Base-by-base conservation (phyloP, 2,329 filamentous ascomycete genomes). In the Chaetoscypha palmicola region DNA sequence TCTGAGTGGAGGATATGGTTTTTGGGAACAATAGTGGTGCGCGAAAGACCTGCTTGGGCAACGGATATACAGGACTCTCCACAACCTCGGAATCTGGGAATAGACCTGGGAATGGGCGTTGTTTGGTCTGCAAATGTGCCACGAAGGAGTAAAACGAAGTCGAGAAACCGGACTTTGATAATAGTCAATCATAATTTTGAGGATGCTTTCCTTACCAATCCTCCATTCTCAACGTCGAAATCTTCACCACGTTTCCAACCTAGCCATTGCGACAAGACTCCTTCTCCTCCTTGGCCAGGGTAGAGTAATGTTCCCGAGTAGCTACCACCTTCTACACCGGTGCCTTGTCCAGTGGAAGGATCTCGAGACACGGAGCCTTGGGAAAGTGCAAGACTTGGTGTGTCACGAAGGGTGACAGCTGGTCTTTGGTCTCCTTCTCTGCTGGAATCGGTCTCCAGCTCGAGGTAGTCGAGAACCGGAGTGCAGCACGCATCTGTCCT, bases 401-500 rank as follows among this genome's bases (percentile, higher is more conserved):
- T 89, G 19, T 69, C 72, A 28, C 71, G 74, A 57, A 96, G 64
- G 26, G 79, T 79, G 8, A 90, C 83, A 1, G 74, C 66, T 1
- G 85, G 84, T 48, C 86, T 66, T 66, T 87, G 83, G 52, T 89
- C 83, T 36, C 81, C 76, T 58, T 81, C 78, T 38, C 70, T 66
- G n/a, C 45, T 49, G 7, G 60, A 39, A 26, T 68, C 61, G 2
- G 48, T 56, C 55, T 87, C 77, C 33, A 95, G 68, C 65, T 95
- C 89, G 0, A 55, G 58, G 52, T 88, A 86, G 24, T 80, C 81
- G 32, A 95, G 68, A 1, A 97, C 86, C 0, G 91, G 91, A n/a
- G 86, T 88, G 51, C 84, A 88, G 63, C 91, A 97, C 1, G 91
- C 91, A 66, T 97, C 91, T 0, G 86, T 92, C 9, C 85, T 86